phyloP scores from a whole-genome alignment of 164 flowering plant species.

The Stephania japonica region DNA sequence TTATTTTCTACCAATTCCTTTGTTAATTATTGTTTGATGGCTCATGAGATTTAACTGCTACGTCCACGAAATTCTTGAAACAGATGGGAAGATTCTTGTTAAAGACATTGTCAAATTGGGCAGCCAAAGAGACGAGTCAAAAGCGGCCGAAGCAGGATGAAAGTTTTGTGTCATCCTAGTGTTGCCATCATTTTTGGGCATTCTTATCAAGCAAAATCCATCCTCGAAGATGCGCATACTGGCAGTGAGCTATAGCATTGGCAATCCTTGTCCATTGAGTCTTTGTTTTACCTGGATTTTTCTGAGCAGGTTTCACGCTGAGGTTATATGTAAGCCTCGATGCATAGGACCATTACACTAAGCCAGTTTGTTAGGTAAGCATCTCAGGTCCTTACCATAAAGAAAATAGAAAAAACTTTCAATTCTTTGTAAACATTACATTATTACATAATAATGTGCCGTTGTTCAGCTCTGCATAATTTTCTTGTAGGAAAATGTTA shows the following conservation, averaged over 20 bases:
- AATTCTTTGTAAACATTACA: neutral
- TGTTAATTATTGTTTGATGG: neutral
- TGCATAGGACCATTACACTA: neutral
- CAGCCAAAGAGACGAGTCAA: slow-evolving; percentile 6
- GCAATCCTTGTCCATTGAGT: neutral
- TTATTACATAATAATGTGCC: neutral
- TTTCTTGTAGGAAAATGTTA: neutral
- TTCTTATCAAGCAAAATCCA: neutral
- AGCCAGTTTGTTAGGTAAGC: neutral
- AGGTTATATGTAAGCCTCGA: neutral
- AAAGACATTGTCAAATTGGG: slow-evolving; percentile 18
- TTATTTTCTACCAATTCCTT: neutral
- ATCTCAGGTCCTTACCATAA: neutral
- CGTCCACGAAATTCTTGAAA: neutral
- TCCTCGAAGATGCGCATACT: neutral
- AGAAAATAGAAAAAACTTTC: neutral
- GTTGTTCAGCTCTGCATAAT: neutral
- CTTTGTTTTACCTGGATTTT: neutral
- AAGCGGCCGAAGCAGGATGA: slow-evolving; percentile 11
- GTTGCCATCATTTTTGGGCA: neutral
- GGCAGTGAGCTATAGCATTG: neutral
- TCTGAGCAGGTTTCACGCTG: neutral
- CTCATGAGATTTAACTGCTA: neutral
- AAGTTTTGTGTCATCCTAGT: neutral
- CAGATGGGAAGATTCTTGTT: slow-evolving; percentile 20